Base-by-base conservation (phyloP, 169 alveolate genomes). In the Eimeria praecox region DNA sequence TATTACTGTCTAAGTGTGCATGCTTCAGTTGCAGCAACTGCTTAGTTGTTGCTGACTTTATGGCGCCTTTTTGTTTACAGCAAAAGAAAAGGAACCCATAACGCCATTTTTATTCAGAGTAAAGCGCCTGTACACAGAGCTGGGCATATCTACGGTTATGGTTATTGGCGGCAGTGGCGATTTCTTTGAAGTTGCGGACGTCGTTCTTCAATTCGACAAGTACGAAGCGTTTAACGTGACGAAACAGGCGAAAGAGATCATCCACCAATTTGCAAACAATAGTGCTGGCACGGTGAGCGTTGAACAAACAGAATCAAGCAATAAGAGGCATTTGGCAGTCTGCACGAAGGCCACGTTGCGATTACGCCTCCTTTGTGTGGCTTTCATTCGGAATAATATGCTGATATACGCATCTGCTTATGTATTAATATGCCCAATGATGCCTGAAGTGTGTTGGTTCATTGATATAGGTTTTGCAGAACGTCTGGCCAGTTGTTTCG, bases 111-210 rank as follows among this genome's bases (percentile, higher is more conserved):
- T 96, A 16, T 78, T 73, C 75, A 85, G 90, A 44, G 96, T 96
- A 52, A 64, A 90, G 9, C 96, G 95, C 62, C 95, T 91, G 66
- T 62, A 44, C 46, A 42, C 44, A 1, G 92, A 95, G 46, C 52
- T 46, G 54, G 71, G 62, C 12, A 78, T 87, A 14, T 75, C 91
- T 42, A 94, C 96, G 6, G 52, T 96, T 24, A 90, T 96, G 80
- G 97, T 96, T 22, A 95, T 96, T 18, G 97, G 97, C 64, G 97
- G 96, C 12, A 87, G 96, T 16, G 97, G 97, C 0, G 97, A 96
- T 86, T 96, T 93, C 95, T 96, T 96, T 59, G 93, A 92, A 5
- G 96, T 95, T 38, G 97, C 97, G 6, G 97, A 96, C 66, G 66
- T 95, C 54, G 97, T 95, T 75, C 90, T 96, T 33, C 85, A 78